Evolutionary conservation across 2,329 filamentous ascomycete species (phyloP), one percentile per base, ranked within the genome.

Genomic region (Neocucurbitaria cava): DNA sequence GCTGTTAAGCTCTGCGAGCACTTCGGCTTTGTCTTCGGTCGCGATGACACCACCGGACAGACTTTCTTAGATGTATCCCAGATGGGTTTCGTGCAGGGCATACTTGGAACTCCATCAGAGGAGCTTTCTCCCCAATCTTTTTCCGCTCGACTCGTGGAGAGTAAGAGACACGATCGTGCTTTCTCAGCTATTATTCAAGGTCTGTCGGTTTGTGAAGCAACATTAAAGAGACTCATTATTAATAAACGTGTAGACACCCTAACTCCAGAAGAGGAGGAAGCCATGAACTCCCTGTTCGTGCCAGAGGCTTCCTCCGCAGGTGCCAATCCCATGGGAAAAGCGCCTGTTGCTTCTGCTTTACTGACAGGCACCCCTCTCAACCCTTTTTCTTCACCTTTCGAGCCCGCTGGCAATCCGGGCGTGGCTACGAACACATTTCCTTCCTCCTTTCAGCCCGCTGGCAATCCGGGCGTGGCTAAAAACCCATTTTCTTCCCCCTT

Each of bases 111-210:
- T 24, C 62, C 66, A n/a, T 53, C 64, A 24, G 63, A 57, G 36
- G 63, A 57, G 36, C 49, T 73, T 44, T 71, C 70, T n/a, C 77
- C 79, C 28, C 85, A 87, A 59, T 74, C 76, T 15, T 85, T 83
- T 57, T 86, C 84, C 0, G 71, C 80, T 18, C 74, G 62, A 5
- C 76, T 83, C 46, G 86, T 88, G 15, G 86, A 88, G 66, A 73
- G 74, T 23, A 89, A 89, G 70, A 80, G 85, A 35, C 76, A 79
- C 50, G 79, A 80, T 20, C 79, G 86, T 61, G 81, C 77, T 1
- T 70, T 86, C n/a, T 80, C 81, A 20, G 82, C 85, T 8, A 73
- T 88, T 24, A 82, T 87, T 48, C 79, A 83, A 63, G 85, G 85
- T 13, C 74, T 86, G 68, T 81, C 74, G 40, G 79, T 87, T 41